A percentile compares a stretch with the other conserved stretches of the same genome.
phyloP scores from a whole-genome alignment of 176 grass and related monocot genomes.

The Triticum aestivum region IWGSC_CS_RefSeq_v2.1 NC_057804.1:63425955-63426454 shows the following conservation, averaged over 20 bases:
- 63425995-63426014: background rate
- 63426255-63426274: too few relatives aligned
- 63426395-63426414: too few relatives aligned
- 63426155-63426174: too few relatives aligned
- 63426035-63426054: background rate
- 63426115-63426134: background rate
- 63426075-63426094: background rate
- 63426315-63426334: background rate
- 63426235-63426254: too few relatives aligned
- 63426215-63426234: too few relatives aligned
- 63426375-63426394: too few relatives aligned
- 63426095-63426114: background rate
- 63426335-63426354: background rate
- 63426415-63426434: background rate
- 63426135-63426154: too few relatives aligned
- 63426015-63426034: background rate
- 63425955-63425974: background rate
- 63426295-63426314: too few relatives aligned
- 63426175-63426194: too few relatives aligned
- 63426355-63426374: background rate
- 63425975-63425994: too few relatives aligned
- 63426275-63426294: too few relatives aligned
- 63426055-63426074: background rate
- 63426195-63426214: too few relatives aligned
- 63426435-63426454: conserved; percentile 7